Percentiles rank a stretch among this genome's conserved stretches.
These are phyloP conservation scores for Geotrichum citri-aurantii DNA, from an alignment of 1,139 yeast species.

Conservation along the genomic window DNA sequence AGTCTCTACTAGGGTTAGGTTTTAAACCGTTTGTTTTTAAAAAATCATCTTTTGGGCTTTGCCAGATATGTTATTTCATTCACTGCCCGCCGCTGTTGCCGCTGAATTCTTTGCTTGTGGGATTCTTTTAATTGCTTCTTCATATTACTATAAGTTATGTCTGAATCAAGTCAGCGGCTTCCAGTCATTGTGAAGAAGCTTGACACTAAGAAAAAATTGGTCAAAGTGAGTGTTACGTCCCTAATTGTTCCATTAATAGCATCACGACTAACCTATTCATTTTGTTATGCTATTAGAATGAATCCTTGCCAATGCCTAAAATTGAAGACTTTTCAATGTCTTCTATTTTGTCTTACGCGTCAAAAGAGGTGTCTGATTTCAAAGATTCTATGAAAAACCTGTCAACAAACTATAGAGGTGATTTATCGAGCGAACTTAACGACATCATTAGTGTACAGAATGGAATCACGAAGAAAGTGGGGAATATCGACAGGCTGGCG, in stretches of 20 bases:
- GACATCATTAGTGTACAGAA: constrained; percentile 20
- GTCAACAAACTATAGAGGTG: constrained; percentile 19
- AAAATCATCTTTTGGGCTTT: neutral
- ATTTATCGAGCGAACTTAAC: constrained; percentile 22
- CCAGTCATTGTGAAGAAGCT: constrained; percentile 15
- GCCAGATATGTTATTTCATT: neutral
- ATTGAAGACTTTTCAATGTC: constrained; percentile 22
- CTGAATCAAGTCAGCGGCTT: constrained; percentile 4
- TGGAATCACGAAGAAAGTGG: constrained; percentile 22
- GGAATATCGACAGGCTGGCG: constrained; percentile 23
- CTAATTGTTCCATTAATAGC: neutral
- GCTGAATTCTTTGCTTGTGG: neutral
- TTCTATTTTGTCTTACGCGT: constrained; percentile 7
- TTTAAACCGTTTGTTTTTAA: neutral
- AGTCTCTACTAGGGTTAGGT: constrained; percentile 2
- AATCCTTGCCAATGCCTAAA: constrained; percentile 18
- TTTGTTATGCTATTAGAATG: constrained; percentile 5
- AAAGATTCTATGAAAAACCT: constrained; percentile 18
- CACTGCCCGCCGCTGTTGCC: neutral
- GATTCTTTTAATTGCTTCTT: neutral
- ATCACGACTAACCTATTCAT: constrained; percentile 1
- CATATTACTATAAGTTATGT: neutral
- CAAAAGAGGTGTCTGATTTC: constrained; percentile 18
- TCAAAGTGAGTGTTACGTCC: neutral
- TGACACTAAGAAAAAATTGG: constrained; percentile 6